Conservation (phyloP, 805 yeast genomes). For the Isabelozyma rhagii region DNA sequence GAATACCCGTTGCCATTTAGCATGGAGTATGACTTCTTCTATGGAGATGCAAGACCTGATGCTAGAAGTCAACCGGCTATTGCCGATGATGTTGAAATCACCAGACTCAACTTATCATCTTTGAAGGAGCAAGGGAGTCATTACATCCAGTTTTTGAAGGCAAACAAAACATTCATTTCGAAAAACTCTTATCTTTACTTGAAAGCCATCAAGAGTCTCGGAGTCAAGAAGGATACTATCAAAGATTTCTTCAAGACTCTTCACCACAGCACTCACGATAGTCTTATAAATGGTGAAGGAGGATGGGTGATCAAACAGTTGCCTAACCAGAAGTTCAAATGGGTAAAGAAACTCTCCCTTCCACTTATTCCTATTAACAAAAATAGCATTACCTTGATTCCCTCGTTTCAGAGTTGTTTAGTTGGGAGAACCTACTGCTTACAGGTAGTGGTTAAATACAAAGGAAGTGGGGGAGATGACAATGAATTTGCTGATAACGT, state of each 20-base stretch:
- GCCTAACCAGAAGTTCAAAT: conserved; percentile 9
- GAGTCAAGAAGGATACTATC: conserved; percentile 38
- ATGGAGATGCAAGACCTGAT: conserved; percentile 11
- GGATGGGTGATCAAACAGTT: conserved; percentile 27
- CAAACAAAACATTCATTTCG: conserved; percentile 28
- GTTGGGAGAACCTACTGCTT: conserved; percentile 57
- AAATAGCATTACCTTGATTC: conserved; percentile 50
- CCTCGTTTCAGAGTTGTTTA: conserved; percentile 62
- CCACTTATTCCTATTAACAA: conserved; percentile 43
- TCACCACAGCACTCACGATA: conserved; percentile 20
- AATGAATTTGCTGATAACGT: conserved; percentile 28
- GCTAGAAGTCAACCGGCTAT: conserved; percentile 14
- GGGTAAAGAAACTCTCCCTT: conserved; percentile 33
- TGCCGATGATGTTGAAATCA: conserved; percentile 25
- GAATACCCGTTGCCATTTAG: conserved; percentile 40
- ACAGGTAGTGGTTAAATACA: conserved; percentile 44
- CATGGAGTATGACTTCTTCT: conserved; percentile 40
- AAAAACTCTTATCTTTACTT: conserved; percentile 33
- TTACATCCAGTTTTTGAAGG: conserved; percentile 33
- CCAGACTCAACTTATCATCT: conserved; percentile 31
- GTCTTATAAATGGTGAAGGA: conserved; percentile 17
- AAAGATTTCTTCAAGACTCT: conserved; percentile 32
- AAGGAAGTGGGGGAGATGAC: conserved; percentile 36
- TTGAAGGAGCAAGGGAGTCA: conserved; percentile 31
- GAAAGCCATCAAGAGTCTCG: conserved; percentile 35